Conservation (phyloP, 176 grass and related monocot species). For the Puya raimondii region DNA sequence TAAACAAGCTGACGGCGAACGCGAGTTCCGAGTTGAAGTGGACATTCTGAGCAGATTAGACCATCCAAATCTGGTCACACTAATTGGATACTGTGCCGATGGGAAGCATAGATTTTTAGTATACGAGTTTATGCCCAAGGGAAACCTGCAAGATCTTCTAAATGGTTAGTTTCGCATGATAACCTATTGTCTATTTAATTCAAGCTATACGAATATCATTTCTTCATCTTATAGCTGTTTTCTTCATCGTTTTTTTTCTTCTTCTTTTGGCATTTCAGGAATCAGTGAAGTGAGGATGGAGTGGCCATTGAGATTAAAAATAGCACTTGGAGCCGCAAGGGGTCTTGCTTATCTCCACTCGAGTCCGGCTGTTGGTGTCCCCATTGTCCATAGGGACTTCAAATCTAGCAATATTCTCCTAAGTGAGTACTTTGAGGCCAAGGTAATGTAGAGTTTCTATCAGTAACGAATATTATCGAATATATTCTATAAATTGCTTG, state of each 20-base stretch:
- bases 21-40: conserved; percentile 92
- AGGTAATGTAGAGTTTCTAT: conserved; percentile 34
- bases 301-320: conserved; percentile 62
- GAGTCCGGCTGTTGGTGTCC: conserved; percentile 64
- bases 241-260: not conserved
- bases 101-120: conserved; percentile 90
- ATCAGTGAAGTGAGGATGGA: conserved; percentile 68
- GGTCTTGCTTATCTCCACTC: conserved; percentile 88
- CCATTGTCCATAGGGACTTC: conserved; percentile 95
- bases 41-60: conserved; percentile 91
- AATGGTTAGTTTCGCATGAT: conserved; percentile 30
- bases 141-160: conserved; percentile 81
- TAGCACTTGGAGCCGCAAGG: conserved; percentile 81
- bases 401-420: conserved; percentile 97
- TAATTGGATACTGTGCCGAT: conserved; percentile 96
- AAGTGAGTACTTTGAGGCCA: conserved; percentile 57
- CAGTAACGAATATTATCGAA: not conserved
- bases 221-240: no score
- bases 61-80: conserved; percentile 79
- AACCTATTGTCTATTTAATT: no score
- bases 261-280: conserved; percentile 20
- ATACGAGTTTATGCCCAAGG: conserved; percentile 91
- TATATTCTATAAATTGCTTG: not conserved
- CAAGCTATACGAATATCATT: not conserved
- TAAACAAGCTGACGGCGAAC: conserved; percentile 76